These are phyloP conservation scores for Melanopsichium pennsylvanicum DNA, from an alignment of 1,284 basidiomycete genomes.

Conservation along the genomic window DNA sequence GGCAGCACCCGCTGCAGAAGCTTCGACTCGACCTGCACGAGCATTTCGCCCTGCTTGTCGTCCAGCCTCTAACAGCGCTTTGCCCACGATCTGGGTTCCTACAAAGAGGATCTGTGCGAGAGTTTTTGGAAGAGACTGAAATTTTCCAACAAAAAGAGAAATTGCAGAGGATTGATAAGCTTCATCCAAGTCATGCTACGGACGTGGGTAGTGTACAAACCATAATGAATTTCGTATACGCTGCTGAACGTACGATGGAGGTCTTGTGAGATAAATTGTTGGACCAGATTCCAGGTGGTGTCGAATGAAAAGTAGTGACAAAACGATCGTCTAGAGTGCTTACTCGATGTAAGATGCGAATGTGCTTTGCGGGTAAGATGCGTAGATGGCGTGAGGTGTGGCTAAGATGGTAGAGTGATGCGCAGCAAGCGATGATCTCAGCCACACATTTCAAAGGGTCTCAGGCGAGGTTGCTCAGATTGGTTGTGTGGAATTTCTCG, in stretches of 20 bases:
- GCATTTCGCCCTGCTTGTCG: conserved; percentile 93
- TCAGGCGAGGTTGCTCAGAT: conserved; percentile 7
- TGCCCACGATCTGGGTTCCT: conserved; percentile 84
- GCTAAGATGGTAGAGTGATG: conserved; percentile 2
- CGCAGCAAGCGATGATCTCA: conserved; percentile 7
- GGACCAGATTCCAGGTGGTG: conserved; percentile 14
- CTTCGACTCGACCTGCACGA: conserved; percentile 75
- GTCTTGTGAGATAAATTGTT: neutral
- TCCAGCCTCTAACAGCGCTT: conserved; percentile 88
- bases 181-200: too few species aligned
- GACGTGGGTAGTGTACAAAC: too few species aligned
- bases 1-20: conserved; percentile 77
- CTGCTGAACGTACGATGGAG: neutral
- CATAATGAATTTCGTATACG: neutral
- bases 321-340: too few species aligned
- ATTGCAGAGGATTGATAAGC: too few species aligned
- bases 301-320: neutral
- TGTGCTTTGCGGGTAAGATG: too few species aligned
- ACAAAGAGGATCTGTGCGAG: conserved; percentile 83
- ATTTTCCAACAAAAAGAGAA: neutral
- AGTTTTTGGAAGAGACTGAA: conserved; percentile 68
- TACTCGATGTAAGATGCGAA: too few species aligned
- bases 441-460: conserved; percentile 2
- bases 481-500: conserved; percentile 35
- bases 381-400: neutral